Conservation (phyloP, 129 eudicot genomes). For the Arctium lappa region DNA sequence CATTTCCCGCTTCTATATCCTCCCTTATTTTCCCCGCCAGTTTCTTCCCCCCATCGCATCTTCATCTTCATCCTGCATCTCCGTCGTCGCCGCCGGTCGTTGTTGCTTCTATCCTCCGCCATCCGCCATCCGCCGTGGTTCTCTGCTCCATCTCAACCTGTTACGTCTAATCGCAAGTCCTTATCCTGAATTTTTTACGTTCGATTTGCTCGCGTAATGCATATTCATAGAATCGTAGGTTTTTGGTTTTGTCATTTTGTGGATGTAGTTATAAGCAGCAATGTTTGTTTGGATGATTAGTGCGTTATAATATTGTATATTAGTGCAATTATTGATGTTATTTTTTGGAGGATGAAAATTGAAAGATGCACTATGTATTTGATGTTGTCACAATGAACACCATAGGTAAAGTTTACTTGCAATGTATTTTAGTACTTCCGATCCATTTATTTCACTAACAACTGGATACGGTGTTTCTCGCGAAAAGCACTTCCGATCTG, state of each 20-base stretch:
- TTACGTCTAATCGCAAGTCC: background rate
- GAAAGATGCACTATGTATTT: background rate
- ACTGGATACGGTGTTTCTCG: conserved; percentile 2
- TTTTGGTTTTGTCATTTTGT: background rate
- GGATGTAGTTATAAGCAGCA: background rate
- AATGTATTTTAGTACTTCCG: background rate
- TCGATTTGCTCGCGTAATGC: background rate
- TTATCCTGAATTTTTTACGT: background rate
- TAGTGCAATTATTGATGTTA: background rate
- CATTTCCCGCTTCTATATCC: background rate
- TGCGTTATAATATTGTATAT: background rate
- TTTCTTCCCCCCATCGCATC: background rate
- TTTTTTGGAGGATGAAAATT: background rate
- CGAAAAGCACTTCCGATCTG: conserved; percentile 5
- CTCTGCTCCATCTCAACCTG: background rate
- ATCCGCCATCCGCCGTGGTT: background rate
- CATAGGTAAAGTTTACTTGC: background rate
- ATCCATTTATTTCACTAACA: background rate
- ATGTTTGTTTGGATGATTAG: background rate
- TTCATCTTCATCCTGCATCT: background rate
- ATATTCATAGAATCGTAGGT: background rate
- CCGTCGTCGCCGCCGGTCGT: background rate
- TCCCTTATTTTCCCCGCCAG: background rate
- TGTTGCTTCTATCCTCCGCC: background rate
- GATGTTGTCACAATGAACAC: background rate